Evolutionary conservation across 805 yeast genomes (phyloP).

Genomic region (Yamadazyma tumulicola): DNA sequence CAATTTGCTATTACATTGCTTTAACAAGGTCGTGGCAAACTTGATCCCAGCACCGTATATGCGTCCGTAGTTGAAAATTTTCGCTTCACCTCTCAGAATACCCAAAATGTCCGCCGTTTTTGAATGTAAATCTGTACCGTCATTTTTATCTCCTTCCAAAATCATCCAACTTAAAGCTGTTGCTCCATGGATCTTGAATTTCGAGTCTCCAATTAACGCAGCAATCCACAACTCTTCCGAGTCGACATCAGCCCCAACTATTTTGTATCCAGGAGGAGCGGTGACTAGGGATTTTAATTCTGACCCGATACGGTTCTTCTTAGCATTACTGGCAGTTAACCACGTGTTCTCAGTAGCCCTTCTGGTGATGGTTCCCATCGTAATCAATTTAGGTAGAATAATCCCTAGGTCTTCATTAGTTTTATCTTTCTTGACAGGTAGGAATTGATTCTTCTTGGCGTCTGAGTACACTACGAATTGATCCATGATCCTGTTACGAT

Average conservation of each 20-base stretch:
- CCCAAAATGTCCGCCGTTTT: slow-evolving; percentile 89
- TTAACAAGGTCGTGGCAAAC: slow-evolving; percentile 80
- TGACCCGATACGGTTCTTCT: slow-evolving; percentile 80
- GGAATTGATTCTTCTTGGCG: slow-evolving; percentile 20
- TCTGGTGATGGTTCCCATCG: slow-evolving; percentile 97
- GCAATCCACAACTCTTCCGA: slow-evolving; percentile 99
- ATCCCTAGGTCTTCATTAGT: slow-evolving; percentile 49
- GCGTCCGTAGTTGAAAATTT: slow-evolving; percentile 92
- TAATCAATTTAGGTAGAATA: slow-evolving; percentile 76
- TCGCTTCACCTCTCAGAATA: slow-evolving; percentile 87
- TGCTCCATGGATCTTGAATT: slow-evolving; percentile 87
- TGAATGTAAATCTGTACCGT: slow-evolving; percentile 92
- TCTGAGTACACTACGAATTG: slow-evolving; percentile 76
- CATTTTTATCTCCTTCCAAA: slow-evolving; percentile 86
- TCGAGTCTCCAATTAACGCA: slow-evolving; percentile 87
- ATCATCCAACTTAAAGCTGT: slow-evolving; percentile 99
- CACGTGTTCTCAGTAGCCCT: slow-evolving; percentile 97
- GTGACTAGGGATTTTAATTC: slow-evolving; percentile 82
- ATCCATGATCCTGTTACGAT: slow-evolving; percentile 75
- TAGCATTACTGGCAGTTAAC: slow-evolving; percentile 96
- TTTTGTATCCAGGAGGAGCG: slow-evolving; percentile 86
- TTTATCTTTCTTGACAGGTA: slow-evolving; percentile 20
- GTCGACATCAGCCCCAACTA: slow-evolving; percentile 99
- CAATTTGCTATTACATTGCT: slow-evolving; percentile 74
- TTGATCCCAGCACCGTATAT: slow-evolving; percentile 96